Conservation (phyloP, 2,329 filamentous ascomycete genomes). For the Stemphylium lycopersici region DNA sequence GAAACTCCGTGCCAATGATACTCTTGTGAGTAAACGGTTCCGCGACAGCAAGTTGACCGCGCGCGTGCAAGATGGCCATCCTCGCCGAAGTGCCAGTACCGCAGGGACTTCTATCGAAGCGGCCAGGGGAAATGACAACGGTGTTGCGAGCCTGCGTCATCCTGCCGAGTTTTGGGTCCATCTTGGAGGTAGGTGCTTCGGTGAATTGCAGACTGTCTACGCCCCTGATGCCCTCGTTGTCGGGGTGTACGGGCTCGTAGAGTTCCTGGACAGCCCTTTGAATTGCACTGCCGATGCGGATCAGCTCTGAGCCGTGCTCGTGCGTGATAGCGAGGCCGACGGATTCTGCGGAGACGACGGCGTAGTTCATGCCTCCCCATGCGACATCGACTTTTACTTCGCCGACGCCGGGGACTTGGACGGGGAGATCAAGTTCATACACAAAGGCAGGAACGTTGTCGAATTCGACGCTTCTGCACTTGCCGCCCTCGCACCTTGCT, state of each 20-base stretch:
- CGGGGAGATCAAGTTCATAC: slow-evolving; percentile 47
- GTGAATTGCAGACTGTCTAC: slow-evolving; percentile 52
- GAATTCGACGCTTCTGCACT: slow-evolving; percentile 54
- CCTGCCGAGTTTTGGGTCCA: not conserved
- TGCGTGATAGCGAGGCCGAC: slow-evolving; percentile 47
- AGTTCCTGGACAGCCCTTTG: slow-evolving; percentile 48
- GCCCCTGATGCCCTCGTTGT: slow-evolving; percentile 51
- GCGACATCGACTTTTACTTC: slow-evolving; percentile 51
- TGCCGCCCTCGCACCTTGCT: slow-evolving; percentile 52
- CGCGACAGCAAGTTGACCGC: slow-evolving; percentile 46
- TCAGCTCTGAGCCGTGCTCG: slow-evolving; percentile 43
- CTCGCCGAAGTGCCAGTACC: slow-evolving; percentile 55
- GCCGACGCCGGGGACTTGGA: slow-evolving; percentile 52
- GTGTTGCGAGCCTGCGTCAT: slow-evolving; percentile 48
- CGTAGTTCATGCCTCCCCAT: slow-evolving; percentile 57
- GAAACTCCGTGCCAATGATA: slow-evolving; percentile 54
- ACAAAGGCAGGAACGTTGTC: slow-evolving; percentile 56
- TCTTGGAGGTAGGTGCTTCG: slow-evolving; percentile 33
- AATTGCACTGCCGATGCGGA: slow-evolving; percentile 54
- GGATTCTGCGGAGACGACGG: slow-evolving; percentile 49
- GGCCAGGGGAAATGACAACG: slow-evolving; percentile 54
- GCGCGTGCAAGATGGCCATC: slow-evolving; percentile 53
- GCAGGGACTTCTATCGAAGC: slow-evolving; percentile 56
- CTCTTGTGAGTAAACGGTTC: slow-evolving; percentile 51
- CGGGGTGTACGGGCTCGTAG: slow-evolving; percentile 52